Percentiles rank a stretch among this genome's conserved stretches.
These are phyloP conservation scores for Sphaerobolus stellatus DNA, from an alignment of 1,284 basidiomycete genomes.

Conservation along the genomic window DNA sequence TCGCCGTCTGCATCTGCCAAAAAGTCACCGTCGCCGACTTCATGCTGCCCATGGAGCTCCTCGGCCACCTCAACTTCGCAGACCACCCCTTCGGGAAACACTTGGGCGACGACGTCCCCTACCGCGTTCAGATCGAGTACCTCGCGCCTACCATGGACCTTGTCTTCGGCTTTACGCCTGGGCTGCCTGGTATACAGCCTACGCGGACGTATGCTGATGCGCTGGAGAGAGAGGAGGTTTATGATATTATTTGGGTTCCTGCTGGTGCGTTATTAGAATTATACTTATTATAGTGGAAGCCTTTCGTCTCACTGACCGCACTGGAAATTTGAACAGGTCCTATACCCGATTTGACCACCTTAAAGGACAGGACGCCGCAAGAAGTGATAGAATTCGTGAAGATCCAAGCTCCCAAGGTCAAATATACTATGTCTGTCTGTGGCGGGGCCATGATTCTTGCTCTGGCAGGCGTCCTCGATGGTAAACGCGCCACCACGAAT, in stretches of 20 bases:
- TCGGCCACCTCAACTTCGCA: background rate
- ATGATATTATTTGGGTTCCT: conserved; percentile 29
- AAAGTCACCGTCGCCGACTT: conserved; percentile 23
- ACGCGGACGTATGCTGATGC: conserved; percentile 44
- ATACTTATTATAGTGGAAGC: background rate
- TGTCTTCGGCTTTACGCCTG: conserved; percentile 33
- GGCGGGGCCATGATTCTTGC: conserved; percentile 44
- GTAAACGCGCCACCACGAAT: conserved; percentile 44
- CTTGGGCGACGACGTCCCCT: conserved; percentile 14
- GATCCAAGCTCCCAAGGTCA: conserved; percentile 34
- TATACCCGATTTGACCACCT: background rate
- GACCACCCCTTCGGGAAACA: background rate
- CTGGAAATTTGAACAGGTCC: background rate
- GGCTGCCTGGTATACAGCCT: conserved; percentile 28
- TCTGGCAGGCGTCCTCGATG: conserved; percentile 41
- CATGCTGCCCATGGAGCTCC: conserved; percentile 13
- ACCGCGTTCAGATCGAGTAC: conserved; percentile 34
- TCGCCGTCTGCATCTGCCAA: conserved; percentile 21
- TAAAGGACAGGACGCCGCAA: conserved; percentile 3
- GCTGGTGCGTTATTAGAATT: conserved; percentile 23
- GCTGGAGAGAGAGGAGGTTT: conserved; percentile 29
- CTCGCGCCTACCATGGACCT: conserved; percentile 36
- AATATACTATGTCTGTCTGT: conserved; percentile 46
- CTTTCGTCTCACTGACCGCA: background rate
- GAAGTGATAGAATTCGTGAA: conserved; percentile 34